Conservation (phyloP, 2,329 filamentous ascomycete genomes). For the Colletotrichum tabaci region DNA sequence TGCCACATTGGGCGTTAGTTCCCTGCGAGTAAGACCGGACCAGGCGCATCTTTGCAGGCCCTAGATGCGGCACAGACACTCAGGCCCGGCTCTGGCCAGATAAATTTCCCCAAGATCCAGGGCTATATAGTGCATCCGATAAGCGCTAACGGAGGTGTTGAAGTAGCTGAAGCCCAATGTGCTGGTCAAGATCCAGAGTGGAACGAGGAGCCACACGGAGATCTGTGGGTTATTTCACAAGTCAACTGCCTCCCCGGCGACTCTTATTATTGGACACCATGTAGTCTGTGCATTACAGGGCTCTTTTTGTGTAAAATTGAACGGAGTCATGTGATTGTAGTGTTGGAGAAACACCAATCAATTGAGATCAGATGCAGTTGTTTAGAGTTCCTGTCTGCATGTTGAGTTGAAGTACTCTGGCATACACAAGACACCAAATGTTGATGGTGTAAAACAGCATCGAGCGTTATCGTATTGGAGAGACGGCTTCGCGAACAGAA, state of each 20-base stretch:
- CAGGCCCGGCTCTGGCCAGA: not conserved
- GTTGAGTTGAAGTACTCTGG: not conserved
- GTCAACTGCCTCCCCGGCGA: no score
- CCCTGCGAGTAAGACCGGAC: slow-evolving; percentile 25
- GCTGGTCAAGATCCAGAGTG: not conserved
- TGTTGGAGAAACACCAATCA: no score
- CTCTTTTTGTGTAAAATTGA: no score
- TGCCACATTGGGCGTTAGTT: slow-evolving; percentile 27
- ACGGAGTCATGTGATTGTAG: no score
- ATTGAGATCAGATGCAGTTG: not conserved
- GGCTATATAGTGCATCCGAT: not conserved
- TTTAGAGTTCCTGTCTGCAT: not conserved
- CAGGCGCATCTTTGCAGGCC: not conserved
- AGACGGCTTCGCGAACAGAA: not conserved
- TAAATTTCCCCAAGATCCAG: not conserved
- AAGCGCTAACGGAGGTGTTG: not conserved
- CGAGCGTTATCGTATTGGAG: not conserved
- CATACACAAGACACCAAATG: not conserved
- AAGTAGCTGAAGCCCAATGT: not conserved
- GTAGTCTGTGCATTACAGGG: no score
- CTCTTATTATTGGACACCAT: no score
- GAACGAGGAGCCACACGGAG: not conserved
- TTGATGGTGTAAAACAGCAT: not conserved
- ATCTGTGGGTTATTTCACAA: no score
- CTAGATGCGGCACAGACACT: not conserved